Evolutionary conservation across 2,329 filamentous ascomycete species (phyloP), one percentile per base, ranked within the genome.

Genomic region (Lanzia echinophila): DNA sequence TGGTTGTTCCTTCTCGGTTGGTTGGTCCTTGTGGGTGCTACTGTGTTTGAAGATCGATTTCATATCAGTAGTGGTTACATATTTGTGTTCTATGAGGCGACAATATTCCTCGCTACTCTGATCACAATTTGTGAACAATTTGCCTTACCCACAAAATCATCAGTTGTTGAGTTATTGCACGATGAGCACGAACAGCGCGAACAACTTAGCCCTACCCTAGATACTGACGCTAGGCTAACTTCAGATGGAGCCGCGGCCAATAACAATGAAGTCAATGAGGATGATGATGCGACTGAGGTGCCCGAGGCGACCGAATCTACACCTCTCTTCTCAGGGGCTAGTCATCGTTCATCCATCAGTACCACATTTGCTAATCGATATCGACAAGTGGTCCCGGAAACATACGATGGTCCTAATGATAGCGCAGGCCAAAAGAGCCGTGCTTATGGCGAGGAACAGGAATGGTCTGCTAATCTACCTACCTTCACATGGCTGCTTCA

Each of bases 401-500:
- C 60, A 17, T 54, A 43, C 42, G 67, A 63, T 59, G 65, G 58
- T 46, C 52, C 57, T 28, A 52, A 62, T 55, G 62, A 61, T 50
- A 60, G 65, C 17, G 51, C 54, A 54, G 55, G 68, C 62, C 69
- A 63, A 41, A 68, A 65, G 63, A 70, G 70, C 7, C 65, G 60
- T 53, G 71, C 76, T 0, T 90, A 85, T 65, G 79, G 80, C 12
- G 73, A 81, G 50, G 94, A 97, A 67, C 94, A 97, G 69, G 73
- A 79, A 13, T 99, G 94, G 94, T 95, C 90, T 49, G 79, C 79
- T 3, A 78, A 78, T 36, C 73, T 97, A 51, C 89, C 90, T 1
- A 81, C 79, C 43, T 96, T 87, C 87, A 84, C 87, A 17, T 99
- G 94, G 94, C 70, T 94, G 41, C 62, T 95, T 17, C 91, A 99